Evolutionary conservation across 768 basidiomycete species (phyloP).

Genomic region (Kwoniella bestiolae): DNA sequence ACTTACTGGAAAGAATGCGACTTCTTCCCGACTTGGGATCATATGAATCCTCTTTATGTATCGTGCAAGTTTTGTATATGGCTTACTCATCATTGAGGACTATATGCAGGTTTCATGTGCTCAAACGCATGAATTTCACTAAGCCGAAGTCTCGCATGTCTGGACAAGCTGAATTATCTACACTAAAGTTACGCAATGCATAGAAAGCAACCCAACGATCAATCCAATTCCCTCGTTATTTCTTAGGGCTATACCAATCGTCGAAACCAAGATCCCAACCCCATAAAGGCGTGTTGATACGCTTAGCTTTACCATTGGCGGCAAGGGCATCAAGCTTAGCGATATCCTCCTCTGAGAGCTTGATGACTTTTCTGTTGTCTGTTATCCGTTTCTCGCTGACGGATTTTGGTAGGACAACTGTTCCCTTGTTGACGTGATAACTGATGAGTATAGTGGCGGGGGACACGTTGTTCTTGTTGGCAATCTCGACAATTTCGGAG

Average conservation of each 20-base stretch:
- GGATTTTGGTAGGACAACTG: slow-evolving; percentile 76
- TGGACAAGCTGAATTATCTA: no score
- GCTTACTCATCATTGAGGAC: no score
- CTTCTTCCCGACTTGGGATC: no score
- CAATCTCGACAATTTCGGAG: slow-evolving; percentile 66
- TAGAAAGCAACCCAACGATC: no score
- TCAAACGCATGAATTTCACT: no score
- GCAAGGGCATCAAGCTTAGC: slow-evolving; percentile 34
- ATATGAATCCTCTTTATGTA: no score
- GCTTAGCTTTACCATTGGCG: slow-evolving; percentile 41
- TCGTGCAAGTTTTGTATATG: no score
- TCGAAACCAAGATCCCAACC: slow-evolving; percentile 40
- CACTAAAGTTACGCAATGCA: no score
- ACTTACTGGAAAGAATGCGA: no score
- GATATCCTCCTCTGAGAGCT: slow-evolving; percentile 38
- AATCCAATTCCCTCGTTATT: not conserved
- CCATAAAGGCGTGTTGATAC: slow-evolving; percentile 40
- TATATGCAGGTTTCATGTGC: no score
- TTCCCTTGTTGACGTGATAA: slow-evolving; percentile 76
- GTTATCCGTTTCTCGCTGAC: slow-evolving; percentile 67
- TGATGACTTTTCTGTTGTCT: slow-evolving; percentile 40
- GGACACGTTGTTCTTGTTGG: slow-evolving; percentile 67
- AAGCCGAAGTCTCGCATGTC: no score
- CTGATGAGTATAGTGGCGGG: slow-evolving; percentile 81
- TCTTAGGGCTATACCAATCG: slow-evolving; percentile 37